Evolutionary conservation across 2,329 filamentous ascomycete genomes (phyloP).

Genomic region (Aspergillus sclerotialis): DNA sequence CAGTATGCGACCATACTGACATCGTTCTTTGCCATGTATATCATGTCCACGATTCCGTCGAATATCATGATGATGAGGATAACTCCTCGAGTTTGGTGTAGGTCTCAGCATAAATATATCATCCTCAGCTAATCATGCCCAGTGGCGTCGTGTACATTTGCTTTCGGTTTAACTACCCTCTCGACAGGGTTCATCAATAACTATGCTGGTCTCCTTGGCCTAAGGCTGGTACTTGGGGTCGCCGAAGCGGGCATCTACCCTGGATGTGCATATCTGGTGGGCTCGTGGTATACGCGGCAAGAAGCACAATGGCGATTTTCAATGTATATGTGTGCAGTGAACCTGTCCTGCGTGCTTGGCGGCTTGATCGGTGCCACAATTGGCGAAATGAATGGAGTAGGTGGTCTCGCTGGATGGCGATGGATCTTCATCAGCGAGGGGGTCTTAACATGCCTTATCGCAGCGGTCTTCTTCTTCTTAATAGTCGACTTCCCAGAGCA

Average conservation of each 20-base stretch:
- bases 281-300: constrained; percentile 44
- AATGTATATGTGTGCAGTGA: constrained; percentile 55
- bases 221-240: background rate
- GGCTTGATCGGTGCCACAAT: constrained; percentile 73
- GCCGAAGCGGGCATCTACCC: constrained; percentile 1
- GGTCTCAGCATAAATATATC: background rate
- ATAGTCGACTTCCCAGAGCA: constrained; percentile 46
- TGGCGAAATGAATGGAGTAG: constrained; percentile 67
- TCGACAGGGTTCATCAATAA: constrained; percentile 2
- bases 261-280: constrained; percentile 28
- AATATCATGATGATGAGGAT: constrained; percentile 7
- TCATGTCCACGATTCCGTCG: constrained; percentile 7
- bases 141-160: constrained; percentile 6
- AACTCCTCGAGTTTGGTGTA: constrained; percentile 4
- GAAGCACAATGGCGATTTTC: constrained; percentile 46
- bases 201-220: constrained; percentile 1
- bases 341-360: constrained; percentile 72
- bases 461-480: constrained; percentile 41
- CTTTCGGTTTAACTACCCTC: constrained; percentile 5
- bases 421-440: constrained; percentile 65
- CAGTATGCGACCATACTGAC: constrained; percentile 4
- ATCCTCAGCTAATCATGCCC: constrained; percentile 1
- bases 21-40: constrained; percentile 4
- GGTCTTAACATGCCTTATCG: constrained; percentile 36
- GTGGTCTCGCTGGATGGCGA: constrained; percentile 59